Conservation (phyloP, 192 early-diverging fungal genomes). For the Backusella tarrabulga region DNA sequence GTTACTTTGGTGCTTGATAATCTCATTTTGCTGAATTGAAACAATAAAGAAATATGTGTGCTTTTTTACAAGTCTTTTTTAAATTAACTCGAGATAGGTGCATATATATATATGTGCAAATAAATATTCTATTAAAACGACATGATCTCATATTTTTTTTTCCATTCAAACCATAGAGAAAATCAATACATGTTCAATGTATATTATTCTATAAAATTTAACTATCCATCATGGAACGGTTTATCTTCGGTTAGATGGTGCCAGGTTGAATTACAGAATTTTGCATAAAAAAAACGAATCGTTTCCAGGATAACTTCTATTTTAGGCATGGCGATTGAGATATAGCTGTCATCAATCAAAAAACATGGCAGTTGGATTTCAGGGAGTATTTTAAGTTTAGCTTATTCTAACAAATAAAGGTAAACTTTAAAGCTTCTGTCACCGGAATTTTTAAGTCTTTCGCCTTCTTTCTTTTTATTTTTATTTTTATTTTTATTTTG, state of each 20-base stretch:
- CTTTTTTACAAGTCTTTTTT: not conserved
- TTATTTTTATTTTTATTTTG: no score
- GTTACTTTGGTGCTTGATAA: not conserved
- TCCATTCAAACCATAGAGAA: not conserved
- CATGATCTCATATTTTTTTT: not conserved
- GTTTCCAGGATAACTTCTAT: not conserved
- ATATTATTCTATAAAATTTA: not conserved
- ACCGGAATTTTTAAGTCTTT: not conserved
- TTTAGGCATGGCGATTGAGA: not conserved
- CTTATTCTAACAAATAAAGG: not conserved
- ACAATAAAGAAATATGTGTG: not conserved
- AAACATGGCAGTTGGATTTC: not conserved
- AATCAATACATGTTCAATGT: not conserved
- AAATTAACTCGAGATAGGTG: not conserved
- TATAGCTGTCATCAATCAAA: not conserved
- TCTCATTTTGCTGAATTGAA: constrained; percentile 3
- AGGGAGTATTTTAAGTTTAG: not conserved
- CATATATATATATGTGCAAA: not conserved
- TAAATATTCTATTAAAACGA: not conserved
- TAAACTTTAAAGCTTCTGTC: not conserved
- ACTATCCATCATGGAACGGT: not conserved
- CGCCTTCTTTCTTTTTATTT: not conserved
- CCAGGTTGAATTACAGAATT: not conserved
- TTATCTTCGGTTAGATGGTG: not conserved
- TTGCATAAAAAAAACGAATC: not conserved